A percentile compares a stretch with the other conserved stretches of the same genome.
Conservation (phyloP, 1,139 yeast species). For the Candida buenavistaensis region DNA sequence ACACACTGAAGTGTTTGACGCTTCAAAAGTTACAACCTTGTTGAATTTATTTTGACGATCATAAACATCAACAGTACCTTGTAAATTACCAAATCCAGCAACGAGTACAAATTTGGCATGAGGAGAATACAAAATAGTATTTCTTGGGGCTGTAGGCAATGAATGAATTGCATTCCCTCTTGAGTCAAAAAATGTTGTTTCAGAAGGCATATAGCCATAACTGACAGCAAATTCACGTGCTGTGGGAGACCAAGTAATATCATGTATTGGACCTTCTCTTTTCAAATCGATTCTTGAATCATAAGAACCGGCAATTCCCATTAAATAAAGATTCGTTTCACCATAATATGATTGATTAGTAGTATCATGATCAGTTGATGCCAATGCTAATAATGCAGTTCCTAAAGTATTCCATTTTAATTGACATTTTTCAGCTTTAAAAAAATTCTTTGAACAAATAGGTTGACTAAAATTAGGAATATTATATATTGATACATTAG, state of each 20-base stretch:
- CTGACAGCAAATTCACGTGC: constrained; percentile 97
- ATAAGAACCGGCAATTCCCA: constrained; percentile 90
- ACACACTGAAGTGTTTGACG: constrained; percentile 91
- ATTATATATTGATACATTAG: constrained; percentile 80
- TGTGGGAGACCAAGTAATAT: constrained; percentile 95
- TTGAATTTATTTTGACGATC: constrained; percentile 88
- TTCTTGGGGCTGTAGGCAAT: constrained; percentile 84
- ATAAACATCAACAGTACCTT: constrained; percentile 93
- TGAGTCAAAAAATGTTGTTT: constrained; percentile 91
- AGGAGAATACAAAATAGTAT: constrained; percentile 89
- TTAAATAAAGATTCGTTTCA: constrained; percentile 85
- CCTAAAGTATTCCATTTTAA: constrained; percentile 94
- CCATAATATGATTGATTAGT: constrained; percentile 96
- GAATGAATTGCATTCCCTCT: constrained; percentile 87
- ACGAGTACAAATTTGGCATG: constrained; percentile 88
- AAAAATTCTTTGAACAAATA: constrained; percentile 82
- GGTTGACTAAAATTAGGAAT: constrained; percentile 76
- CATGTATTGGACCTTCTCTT: constrained; percentile 96
- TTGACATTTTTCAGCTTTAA: constrained; percentile 92
- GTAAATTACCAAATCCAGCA: constrained; percentile 98
- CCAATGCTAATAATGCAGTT: constrained; percentile 89
- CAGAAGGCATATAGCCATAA: constrained; percentile 97
- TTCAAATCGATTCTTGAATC: constrained; percentile 86
- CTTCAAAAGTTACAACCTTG: constrained; percentile 81
- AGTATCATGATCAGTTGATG: constrained; percentile 94